Conservation (phyloP, 768 basidiomycete genomes). For the Auricularia cornea region DNA sequence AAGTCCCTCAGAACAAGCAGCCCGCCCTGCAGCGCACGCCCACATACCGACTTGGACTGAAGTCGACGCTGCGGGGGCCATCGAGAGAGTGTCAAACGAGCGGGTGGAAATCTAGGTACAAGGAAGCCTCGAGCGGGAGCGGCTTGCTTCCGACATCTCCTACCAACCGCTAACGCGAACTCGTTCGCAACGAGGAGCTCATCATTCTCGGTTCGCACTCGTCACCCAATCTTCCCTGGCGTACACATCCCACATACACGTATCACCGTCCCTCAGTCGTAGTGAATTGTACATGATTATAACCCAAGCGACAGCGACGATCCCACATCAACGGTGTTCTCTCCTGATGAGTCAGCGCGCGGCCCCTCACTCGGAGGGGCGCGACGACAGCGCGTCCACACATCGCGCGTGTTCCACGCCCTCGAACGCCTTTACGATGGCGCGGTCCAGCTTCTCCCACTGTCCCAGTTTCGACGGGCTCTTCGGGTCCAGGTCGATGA, state of each 20-base stretch:
- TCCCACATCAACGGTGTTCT: too few species aligned
- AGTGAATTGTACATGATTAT: too few species aligned
- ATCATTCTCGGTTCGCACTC: neutral
- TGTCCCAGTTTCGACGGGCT: constrained; percentile 48
- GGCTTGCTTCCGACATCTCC: too few species aligned
- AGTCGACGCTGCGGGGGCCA: constrained; percentile 2
- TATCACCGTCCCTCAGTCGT: too few species aligned
- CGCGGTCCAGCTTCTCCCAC: constrained; percentile 68
- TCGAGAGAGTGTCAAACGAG: neutral
- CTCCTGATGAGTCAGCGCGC: constrained; percentile 1
- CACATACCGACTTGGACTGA: constrained; percentile 5
- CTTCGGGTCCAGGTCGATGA: constrained; percentile 88
- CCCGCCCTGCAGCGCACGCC: neutral
- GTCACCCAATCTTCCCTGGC: too few species aligned
- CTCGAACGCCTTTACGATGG: constrained; percentile 43
- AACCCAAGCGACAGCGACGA: too few species aligned
- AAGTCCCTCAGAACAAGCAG: neutral
- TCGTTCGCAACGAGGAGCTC: neutral
- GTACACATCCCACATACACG: too few species aligned
- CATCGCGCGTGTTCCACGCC: neutral
- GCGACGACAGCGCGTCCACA: neutral
- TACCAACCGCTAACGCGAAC: neutral
- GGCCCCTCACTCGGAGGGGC: neutral
- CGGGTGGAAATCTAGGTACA: neutral
- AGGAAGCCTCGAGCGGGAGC: neutral